Percentiles rank a stretch among this genome's conserved stretches.
Evolutionary conservation across 2,329 filamentous ascomycete species (phyloP).

Genomic region (Aureobasidium uvarum): DNA sequence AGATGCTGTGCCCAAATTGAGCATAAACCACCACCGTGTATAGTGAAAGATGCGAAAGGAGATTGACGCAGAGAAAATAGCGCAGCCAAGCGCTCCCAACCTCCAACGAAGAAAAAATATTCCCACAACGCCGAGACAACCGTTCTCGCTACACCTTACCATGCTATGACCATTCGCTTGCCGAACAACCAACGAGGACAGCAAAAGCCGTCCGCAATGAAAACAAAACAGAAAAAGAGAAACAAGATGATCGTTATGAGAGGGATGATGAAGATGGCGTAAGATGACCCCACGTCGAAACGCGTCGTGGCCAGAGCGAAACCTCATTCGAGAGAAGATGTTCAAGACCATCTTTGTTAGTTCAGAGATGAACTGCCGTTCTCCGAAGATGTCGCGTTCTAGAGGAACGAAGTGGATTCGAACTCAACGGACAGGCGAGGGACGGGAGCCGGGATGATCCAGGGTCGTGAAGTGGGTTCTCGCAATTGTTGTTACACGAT

Average conservation of each 20-base stretch:
- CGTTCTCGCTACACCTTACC: slow-evolving; percentile 21
- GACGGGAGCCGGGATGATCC: slow-evolving; percentile 19
- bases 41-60: not conserved
- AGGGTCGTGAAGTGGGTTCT: slow-evolving; percentile 17
- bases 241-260: slow-evolving; percentile 12
- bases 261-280: not conserved
- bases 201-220: not conserved
- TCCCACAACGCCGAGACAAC: slow-evolving; percentile 7
- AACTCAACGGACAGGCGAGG: slow-evolving; percentile 6
- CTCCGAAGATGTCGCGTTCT: not conserved
- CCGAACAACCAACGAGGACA: slow-evolving; percentile 1
- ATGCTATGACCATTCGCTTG: slow-evolving; percentile 17
- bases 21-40: slow-evolving; percentile 12
- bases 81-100: slow-evolving; percentile 12
- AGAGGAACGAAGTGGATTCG: not conserved
- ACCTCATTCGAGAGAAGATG: not conserved
- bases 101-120: slow-evolving; percentile 5
- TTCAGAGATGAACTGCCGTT: slow-evolving; percentile 7
- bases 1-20: not conserved
- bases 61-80: slow-evolving; percentile 3
- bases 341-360: not conserved
- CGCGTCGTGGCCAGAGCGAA: not conserved
- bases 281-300: slow-evolving; percentile 15
- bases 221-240: not conserved
- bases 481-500: slow-evolving; percentile 7